A percentile compares a stretch with the other conserved stretches of the same genome.
phyloP scores from a whole-genome alignment of 2,329 filamentous ascomycete species.

The Penicillium sclerotigenum region DNA sequence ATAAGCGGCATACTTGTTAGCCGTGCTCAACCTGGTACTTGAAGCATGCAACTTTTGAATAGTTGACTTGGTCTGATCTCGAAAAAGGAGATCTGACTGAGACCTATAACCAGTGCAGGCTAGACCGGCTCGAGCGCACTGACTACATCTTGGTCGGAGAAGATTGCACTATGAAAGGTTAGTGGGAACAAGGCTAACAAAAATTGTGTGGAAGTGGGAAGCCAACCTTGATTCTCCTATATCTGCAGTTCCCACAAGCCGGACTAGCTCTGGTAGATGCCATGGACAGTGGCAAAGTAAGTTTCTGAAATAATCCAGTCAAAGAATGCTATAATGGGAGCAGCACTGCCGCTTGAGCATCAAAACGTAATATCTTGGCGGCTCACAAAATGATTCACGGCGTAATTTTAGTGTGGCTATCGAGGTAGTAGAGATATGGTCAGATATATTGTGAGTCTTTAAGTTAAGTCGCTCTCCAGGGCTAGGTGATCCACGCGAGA shows the following conservation, averaged over 20 bases:
- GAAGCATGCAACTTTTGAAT: background rate
- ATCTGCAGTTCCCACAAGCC: constrained; percentile 1
- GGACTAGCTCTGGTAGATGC: background rate
- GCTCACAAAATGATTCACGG: background rate
- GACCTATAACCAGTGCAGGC: constrained; percentile 1
- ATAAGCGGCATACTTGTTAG: background rate
- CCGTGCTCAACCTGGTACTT: no score
- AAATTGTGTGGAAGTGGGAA: no score
- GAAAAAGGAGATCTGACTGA: constrained; percentile 1
- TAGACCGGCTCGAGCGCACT: constrained; percentile 3
- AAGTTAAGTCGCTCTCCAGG: background rate
- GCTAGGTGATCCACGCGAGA: background rate
- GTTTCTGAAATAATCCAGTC: background rate
- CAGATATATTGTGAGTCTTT: background rate
- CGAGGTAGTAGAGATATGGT: background rate
- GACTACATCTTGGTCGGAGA: constrained; percentile 1
- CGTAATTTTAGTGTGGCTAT: background rate
- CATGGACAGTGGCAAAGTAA: background rate
- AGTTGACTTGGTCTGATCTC: background rate
- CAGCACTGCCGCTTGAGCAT: background rate
- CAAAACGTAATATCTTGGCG: background rate
- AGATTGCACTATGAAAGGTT: background rate
- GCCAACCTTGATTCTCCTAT: background rate
- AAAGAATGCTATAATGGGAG: background rate
- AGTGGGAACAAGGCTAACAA: background rate